A percentile compares a stretch with the other conserved stretches of the same genome.
These are phyloP conservation scores for Raddia guianensis DNA, from an alignment of 176 grass and related monocot genomes.

Conservation along the genomic window DNA sequence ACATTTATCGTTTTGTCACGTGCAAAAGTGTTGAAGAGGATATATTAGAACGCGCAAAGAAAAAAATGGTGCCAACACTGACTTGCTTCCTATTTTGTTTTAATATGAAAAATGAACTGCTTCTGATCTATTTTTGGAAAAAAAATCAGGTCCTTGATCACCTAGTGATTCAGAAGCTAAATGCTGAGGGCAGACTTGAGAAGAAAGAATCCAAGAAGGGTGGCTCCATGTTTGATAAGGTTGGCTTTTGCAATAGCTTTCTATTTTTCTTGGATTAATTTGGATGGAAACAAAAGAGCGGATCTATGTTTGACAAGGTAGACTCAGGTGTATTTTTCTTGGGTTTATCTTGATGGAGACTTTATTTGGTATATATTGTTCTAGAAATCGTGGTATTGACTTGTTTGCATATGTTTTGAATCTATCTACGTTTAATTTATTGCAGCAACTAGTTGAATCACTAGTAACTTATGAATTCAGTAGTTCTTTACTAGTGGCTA, in stretches of 20 bases:
- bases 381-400: slow-evolving; percentile 16
- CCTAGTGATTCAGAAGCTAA: slow-evolving; percentile 98
- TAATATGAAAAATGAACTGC: slow-evolving; percentile 8
- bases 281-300: slow-evolving; percentile 60
- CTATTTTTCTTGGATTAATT: slow-evolving; percentile 10
- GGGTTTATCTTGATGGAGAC: slow-evolving; percentile 7
- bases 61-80: slow-evolving; percentile 72
- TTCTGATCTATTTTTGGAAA: background rate
- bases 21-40: slow-evolving; percentile 99
- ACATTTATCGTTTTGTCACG: slow-evolving; percentile 96
- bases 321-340: slow-evolving; percentile 20
- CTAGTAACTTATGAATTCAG: background rate
- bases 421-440: slow-evolving; percentile 13
- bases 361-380: slow-evolving; percentile 6
- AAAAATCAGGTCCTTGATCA: slow-evolving; percentile 96
- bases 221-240: slow-evolving; percentile 95
- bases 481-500: background rate
- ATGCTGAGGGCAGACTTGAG: slow-evolving; percentile 98
- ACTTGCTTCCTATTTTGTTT: slow-evolving; percentile 21
- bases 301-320: slow-evolving; percentile 95
- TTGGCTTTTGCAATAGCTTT: slow-evolving; percentile 30
- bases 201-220: slow-evolving; percentile 99
- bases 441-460: background rate
- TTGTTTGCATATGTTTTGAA: slow-evolving; percentile 13
- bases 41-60: slow-evolving; percentile 97